phyloP scores from a whole-genome alignment of 257 asterid species.

The Ajuga chamaepitys region DNA sequence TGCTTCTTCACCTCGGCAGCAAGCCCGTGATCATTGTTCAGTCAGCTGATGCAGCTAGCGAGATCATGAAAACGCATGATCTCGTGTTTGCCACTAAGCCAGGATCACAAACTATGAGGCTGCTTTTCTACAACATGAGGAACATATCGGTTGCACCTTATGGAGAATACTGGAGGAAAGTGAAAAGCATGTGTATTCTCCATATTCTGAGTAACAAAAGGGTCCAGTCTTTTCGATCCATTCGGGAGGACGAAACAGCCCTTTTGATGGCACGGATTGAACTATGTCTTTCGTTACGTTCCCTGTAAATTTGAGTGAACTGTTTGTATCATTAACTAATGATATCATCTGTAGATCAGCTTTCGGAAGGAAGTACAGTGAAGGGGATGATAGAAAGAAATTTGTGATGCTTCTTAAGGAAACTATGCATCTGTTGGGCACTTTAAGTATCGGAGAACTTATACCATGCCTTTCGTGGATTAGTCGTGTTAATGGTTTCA shows the following conservation, averaged over 20 bases:
- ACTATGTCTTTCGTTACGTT: background rate
- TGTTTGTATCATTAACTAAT: background rate
- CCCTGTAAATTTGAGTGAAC: constrained; percentile 11
- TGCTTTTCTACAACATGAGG: constrained; percentile 4
- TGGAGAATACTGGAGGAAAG: constrained; percentile 24
- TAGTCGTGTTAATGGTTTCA: constrained; percentile 3
- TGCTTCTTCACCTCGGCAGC: constrained; percentile 31
- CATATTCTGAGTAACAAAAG: constrained; percentile 8
- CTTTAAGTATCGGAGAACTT: constrained; percentile 9
- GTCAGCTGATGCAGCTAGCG: constrained; percentile 19
- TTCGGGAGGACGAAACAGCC: constrained; percentile 17
- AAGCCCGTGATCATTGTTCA: constrained; percentile 18
- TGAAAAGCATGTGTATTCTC: constrained; percentile 8
- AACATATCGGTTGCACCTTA: constrained; percentile 2
- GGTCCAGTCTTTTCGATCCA: constrained; percentile 5
- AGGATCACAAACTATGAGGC: background rate
- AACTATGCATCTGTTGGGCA: background rate
- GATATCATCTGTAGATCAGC: constrained; percentile 16
- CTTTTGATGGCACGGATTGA: constrained; percentile 3
- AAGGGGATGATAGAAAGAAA: background rate
- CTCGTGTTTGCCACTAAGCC: constrained; percentile 13
- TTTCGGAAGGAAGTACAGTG: constrained; percentile 18
- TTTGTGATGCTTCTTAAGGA: background rate
- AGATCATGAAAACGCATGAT: constrained; percentile 14
- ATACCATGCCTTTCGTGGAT: constrained; percentile 29